Conservation (phyloP, 2,329 filamentous ascomycete genomes). For the Cytospora paraplurivora region DNA sequence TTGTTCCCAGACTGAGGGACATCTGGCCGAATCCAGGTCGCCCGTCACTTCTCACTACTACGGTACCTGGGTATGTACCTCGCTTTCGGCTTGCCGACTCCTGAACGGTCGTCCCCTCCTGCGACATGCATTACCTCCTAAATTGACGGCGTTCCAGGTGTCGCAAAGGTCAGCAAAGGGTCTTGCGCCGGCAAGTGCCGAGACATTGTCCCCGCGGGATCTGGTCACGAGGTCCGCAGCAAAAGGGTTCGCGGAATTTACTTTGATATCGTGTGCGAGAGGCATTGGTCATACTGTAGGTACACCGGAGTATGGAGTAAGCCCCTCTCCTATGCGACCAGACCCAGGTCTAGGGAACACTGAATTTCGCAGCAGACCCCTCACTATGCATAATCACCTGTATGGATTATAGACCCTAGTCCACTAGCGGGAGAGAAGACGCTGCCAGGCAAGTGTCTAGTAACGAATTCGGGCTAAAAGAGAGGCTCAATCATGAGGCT, state of each 20-base stretch:
- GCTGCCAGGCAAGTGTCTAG: too few relatives aligned
- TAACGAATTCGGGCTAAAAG: too few relatives aligned
- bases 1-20: too few relatives aligned
- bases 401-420: too few relatives aligned
- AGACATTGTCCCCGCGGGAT: slow-evolving; percentile 8
- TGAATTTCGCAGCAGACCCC: not conserved
- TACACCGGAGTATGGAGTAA: not conserved
- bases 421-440: too few relatives aligned
- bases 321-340: not conserved
- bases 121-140: not conserved
- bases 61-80: too few relatives aligned
- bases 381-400: not conserved
- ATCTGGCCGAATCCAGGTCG: too few relatives aligned
- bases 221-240: slow-evolving; percentile 13
- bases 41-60: too few relatives aligned
- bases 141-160: not conserved
- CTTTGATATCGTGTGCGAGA: not conserved
- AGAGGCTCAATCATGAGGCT: too few relatives aligned
- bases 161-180: not conserved
- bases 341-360: not conserved
- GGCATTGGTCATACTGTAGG: slow-evolving; percentile 6
- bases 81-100: too few relatives aligned
- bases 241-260: slow-evolving; percentile 7
- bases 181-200: slow-evolving; percentile 18
- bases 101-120: too few relatives aligned